Evolutionary conservation across 2,329 filamentous ascomycete genomes (phyloP).

Genomic region (Exophiala sideris): DNA sequence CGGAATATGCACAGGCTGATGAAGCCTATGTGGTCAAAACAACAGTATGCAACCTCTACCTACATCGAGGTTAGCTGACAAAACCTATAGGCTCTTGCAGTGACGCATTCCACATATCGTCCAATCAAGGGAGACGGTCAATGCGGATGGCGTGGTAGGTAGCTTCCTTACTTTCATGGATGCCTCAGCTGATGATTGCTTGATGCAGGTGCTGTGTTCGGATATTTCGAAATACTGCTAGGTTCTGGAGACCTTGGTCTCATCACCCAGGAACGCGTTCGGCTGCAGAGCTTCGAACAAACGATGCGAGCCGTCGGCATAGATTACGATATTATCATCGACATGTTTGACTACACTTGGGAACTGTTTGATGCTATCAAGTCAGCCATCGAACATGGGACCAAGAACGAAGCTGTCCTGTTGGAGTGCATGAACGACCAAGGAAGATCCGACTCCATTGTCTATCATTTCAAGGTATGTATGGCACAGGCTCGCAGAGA

Average conservation of each 20-base stretch:
- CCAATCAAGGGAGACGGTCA: slow-evolving; percentile 89
- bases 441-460: slow-evolving; percentile 66
- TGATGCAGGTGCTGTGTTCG: slow-evolving; percentile 76
- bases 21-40: slow-evolving; percentile 83
- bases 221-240: slow-evolving; percentile 84
- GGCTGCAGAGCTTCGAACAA: slow-evolving; percentile 68
- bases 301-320: slow-evolving; percentile 69
- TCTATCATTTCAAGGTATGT: slow-evolving; percentile 72
- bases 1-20: slow-evolving; percentile 86
- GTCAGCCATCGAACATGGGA: slow-evolving; percentile 52
- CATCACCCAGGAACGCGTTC: slow-evolving; percentile 66
- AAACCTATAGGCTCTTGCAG: slow-evolving; percentile 64
- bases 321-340: slow-evolving; percentile 67
- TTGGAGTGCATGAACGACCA: slow-evolving; percentile 70
- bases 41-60: slow-evolving; percentile 51
- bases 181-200: slow-evolving; percentile 12
- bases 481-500: slow-evolving; percentile 19
- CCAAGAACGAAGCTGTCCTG: slow-evolving; percentile 58
- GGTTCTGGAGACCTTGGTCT: slow-evolving; percentile 61
- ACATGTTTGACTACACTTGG: slow-evolving; percentile 75
- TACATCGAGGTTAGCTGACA: slow-evolving; percentile 18
- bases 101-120: slow-evolving; percentile 83
- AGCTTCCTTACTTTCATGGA: slow-evolving; percentile 5
- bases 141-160: slow-evolving; percentile 94
- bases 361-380: slow-evolving; percentile 64